Evolutionary conservation across 75 land plant species (phyloP), one percentile per base, ranked within the genome.

Genomic region (Ceratopteris richardii): DNA sequence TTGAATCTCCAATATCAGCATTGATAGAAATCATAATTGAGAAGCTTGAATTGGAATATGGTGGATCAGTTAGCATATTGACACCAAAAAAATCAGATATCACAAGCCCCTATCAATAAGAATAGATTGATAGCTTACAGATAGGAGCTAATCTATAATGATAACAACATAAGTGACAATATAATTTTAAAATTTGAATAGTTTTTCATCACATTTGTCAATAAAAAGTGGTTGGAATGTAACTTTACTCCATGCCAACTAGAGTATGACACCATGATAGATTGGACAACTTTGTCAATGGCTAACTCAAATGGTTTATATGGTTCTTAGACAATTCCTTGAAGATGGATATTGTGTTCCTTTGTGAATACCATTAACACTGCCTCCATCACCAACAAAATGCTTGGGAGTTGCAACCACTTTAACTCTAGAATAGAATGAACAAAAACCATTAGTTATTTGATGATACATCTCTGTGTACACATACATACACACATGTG

Each of bases 71-170:
- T 31, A 84, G 67, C 57, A 23, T 44, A 44, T 82, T 82, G 24
- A 82, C 56, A 0, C 74, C 86, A 44, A 56, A 28, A 44, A 44
- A 79, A 50, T 81, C 83, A 1, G 82, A 78, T 54, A 85, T 79
- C 13, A 85, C 76, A 60, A 85, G 82, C 10, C 88, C 88, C 84
- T 81, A 57, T 33, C 25, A 20, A 4, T 25, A 37, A 52, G 24
- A 33, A 9, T 9, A n/a, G n/a, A n/a, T n/a, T n/a, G n/a, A n/a
- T n/a, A n/a, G n/a, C n/a, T n/a, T n/a, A n/a, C n/a, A n/a, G n/a
- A n/a, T n/a, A n/a, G n/a, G n/a, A n/a, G n/a, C n/a, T n/a, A n/a
- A n/a, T n/a, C n/a, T n/a, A n/a, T n/a, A n/a, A n/a, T n/a, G n/a
- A n/a, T n/a, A n/a, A n/a, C n/a, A n/a, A n/a, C n/a, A n/a, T n/a